phyloP scores from a whole-genome alignment of 2,329 filamentous ascomycete species.

The Furcasterigmium furcatum region DNA sequence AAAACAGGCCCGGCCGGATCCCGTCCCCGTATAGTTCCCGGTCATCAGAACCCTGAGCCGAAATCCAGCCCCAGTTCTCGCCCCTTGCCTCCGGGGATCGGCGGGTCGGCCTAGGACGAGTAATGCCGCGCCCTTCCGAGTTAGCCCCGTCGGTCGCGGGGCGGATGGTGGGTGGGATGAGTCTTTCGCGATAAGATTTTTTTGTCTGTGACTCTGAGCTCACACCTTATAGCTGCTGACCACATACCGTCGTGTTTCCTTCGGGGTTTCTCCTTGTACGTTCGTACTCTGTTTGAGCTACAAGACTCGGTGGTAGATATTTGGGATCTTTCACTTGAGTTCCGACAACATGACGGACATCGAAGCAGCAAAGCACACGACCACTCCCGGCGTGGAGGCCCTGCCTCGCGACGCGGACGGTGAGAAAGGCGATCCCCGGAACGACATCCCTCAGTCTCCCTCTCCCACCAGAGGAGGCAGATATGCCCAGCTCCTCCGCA shows the following conservation, averaged over 20 bases:
- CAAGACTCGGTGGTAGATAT: too few relatives aligned
- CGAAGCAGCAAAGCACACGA: neutral
- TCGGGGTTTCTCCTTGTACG: too few relatives aligned
- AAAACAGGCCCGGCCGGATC: too few relatives aligned
- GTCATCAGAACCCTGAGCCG: too few relatives aligned
- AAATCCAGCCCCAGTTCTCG: too few relatives aligned
- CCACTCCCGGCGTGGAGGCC: neutral
- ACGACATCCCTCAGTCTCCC: neutral
- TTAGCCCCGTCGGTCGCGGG: neutral
- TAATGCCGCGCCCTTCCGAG: neutral
- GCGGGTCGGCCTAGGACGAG: neutral
- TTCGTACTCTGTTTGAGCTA: too few relatives aligned
- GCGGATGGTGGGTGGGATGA: neutral
- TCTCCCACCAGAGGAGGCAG: neutral
- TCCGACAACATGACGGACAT: constrained; percentile 5
- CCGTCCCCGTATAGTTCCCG: too few relatives aligned
- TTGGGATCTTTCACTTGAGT: neutral
- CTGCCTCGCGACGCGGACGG: neutral
- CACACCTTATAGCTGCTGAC: constrained; percentile 1
- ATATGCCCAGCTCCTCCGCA: neutral
- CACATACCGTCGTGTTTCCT: neutral
- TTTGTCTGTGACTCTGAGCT: neutral
- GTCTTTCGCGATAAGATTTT: constrained; percentile 5
- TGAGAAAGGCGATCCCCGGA: neutral
- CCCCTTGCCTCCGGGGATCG: neutral